Conservation (phyloP, 352 stramenopile species). For the Globisporangium abappressorium region DNA sequence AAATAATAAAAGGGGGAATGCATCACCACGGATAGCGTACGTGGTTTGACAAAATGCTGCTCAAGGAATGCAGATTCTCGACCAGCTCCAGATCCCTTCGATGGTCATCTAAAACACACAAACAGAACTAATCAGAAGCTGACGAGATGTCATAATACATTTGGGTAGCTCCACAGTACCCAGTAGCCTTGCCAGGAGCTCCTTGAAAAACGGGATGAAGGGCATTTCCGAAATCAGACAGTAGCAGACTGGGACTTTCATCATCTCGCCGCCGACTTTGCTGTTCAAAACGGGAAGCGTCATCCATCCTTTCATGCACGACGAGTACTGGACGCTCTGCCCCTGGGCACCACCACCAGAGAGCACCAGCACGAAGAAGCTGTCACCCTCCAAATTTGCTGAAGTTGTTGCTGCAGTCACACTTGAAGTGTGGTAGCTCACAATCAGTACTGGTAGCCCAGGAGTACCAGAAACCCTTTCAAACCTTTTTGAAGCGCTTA, state of each 20-base stretch:
- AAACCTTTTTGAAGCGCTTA: neutral
- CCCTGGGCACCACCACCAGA: slow-evolving; percentile 46
- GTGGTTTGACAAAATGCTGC: slow-evolving; percentile 42
- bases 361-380: slow-evolving; percentile 54
- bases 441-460: neutral
- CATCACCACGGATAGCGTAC: slow-evolving; percentile 13
- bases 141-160: neutral
- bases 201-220: slow-evolving; percentile 42
- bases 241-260: slow-evolving; percentile 44
- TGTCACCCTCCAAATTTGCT: slow-evolving; percentile 1
- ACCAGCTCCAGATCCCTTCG: slow-evolving; percentile 6
- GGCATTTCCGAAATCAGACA: slow-evolving; percentile 44
- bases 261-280: slow-evolving; percentile 1
- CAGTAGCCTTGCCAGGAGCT: slow-evolving; percentile 29
- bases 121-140: neutral
- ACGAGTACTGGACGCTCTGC: slow-evolving; percentile 53
- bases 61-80: slow-evolving; percentile 14
- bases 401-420: neutral
- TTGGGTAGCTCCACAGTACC: slow-evolving; percentile 17
- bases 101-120: slow-evolving; percentile 13
- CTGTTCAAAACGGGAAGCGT: slow-evolving; percentile 15
- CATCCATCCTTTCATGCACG: slow-evolving; percentile 43
- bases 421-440: neutral
- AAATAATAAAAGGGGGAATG: neutral
- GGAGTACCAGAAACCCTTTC: neutral